Evolutionary conservation across 441 rosid species (phyloP), one percentile per base, ranked within the genome.

Genomic region (Populus hybrid): DNA sequence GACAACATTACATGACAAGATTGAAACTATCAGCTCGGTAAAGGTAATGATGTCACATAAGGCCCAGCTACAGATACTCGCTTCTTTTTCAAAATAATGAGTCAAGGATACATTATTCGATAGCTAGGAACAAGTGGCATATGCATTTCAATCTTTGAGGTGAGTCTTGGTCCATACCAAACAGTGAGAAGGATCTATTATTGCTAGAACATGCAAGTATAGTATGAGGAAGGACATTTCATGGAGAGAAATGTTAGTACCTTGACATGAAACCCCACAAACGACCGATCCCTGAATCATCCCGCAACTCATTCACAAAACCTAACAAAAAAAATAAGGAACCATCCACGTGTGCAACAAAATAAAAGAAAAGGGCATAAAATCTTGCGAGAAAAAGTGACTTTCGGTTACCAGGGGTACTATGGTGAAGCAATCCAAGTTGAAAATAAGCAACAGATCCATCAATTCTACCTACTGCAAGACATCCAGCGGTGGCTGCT

Each of bases 201-300:
- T 45, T 45, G 56, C 56, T 14, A 45, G 56, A 45, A 14, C 56
- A 45, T 45, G 56, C 20, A 11, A 45, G 56, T 45, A 11, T 45
- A 64, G 68, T 8, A 36, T 31, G 71, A 40, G 50, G 50, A 31
- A 68, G 20, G 10, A 31, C 33, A 20, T 64, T 31, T 29, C 59
- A 45, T 6, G 75, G 64, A 76, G 20, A 74, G 18, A 33, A 75
- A 31, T 33, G 36, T 11, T 28, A 73, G 59, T 84, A 89, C 99
- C 99, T 94, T 78, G 97, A 91, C 82, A 93, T 82, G 36, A 94
- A 88, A 12, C 99, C 93, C 99, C 97, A 94, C 35, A 94, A 76
- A 74, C 97, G 90, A 76, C 94, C 79, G 72, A 95, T 84, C 73
- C 97, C 98, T 2, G 88, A 72, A 85, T 94, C 97, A 84, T 94